These are phyloP conservation scores for Penicillium freii DNA, from an alignment of 2,329 filamentous ascomycete genomes.

Conservation along the genomic window DNA sequence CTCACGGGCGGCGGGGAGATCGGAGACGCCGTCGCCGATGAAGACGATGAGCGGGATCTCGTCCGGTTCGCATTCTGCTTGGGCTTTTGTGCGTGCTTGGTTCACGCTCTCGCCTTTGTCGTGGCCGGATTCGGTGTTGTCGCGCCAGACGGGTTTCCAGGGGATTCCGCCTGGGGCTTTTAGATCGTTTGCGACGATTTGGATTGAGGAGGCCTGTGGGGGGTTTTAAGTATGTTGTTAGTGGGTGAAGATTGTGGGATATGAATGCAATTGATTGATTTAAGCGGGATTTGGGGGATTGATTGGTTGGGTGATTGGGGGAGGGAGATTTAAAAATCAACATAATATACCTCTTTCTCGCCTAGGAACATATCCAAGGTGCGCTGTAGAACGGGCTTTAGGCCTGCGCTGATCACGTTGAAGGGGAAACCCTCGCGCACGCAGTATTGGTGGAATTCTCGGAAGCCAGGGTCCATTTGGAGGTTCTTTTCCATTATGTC, in stretches of 20 bases:
- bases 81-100: conserved; percentile 57
- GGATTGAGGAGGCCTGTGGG: conserved; percentile 52
- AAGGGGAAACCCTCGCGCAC: conserved; percentile 63
- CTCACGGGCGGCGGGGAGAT: conserved; percentile 63
- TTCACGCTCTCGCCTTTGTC: conserved; percentile 66
- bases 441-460: conserved; percentile 64
- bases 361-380: conserved; percentile 66
- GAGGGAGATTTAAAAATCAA: neutral
- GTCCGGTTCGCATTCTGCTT: conserved; percentile 57
- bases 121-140: conserved; percentile 64
- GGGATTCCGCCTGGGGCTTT: conserved; percentile 57
- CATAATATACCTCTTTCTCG: conserved; percentile 49
- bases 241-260: neutral
- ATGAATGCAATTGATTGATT: too few relatives aligned
- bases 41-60: conserved; percentile 66
- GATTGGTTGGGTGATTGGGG: neutral
- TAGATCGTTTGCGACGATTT: conserved; percentile 68
- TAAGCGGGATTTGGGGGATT: neutral
- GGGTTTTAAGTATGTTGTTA: neutral
- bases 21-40: conserved; percentile 68
- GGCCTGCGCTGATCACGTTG: conserved; percentile 66
- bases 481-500: conserved; percentile 61
- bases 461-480: conserved; percentile 64
- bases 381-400: conserved; percentile 61
- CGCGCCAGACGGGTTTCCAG: conserved; percentile 67